phyloP scores from a whole-genome alignment of 1,284 basidiomycete genomes.

The Peniophora sp. region DNA sequence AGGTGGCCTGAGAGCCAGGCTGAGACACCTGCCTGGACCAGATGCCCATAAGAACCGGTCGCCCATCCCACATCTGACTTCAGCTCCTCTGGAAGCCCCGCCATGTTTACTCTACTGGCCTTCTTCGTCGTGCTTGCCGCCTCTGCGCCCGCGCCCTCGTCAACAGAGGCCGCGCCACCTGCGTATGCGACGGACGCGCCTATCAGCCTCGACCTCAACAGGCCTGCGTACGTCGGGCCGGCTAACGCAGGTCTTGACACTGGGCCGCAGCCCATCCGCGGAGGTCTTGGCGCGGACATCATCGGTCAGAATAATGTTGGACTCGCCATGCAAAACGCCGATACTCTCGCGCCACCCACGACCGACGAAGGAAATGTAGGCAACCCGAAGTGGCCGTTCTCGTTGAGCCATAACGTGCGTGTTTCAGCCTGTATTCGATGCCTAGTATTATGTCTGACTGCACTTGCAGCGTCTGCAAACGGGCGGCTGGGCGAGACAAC shows the following conservation, averaged over 20 bases:
- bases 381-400: conserved; percentile 70
- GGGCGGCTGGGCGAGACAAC: conserved; percentile 69
- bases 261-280: conserved; percentile 25
- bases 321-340: conserved; percentile 50
- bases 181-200: conserved; percentile 30
- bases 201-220: conserved; percentile 46
- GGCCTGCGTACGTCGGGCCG: conserved; percentile 27
- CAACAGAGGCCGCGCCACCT: neutral
- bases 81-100: neutral
- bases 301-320: conserved; percentile 49
- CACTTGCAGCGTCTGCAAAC: conserved; percentile 39
- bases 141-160: neutral
- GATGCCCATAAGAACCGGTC: no score
- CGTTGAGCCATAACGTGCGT: conserved; percentile 49
- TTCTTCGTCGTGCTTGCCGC: neutral
- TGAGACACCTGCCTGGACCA: no score
- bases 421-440: neutral
- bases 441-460: no score
- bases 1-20: no score
- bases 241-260: conserved; percentile 18
- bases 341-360: conserved; percentile 54
- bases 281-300: conserved; percentile 39
- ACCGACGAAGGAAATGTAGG: conserved; percentile 61
- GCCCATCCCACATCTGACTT: no score
- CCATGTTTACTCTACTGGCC: neutral